These are phyloP conservation scores for Cicer arietinum DNA, from an alignment of 306 rosid species.

Conservation along the genomic window DNA sequence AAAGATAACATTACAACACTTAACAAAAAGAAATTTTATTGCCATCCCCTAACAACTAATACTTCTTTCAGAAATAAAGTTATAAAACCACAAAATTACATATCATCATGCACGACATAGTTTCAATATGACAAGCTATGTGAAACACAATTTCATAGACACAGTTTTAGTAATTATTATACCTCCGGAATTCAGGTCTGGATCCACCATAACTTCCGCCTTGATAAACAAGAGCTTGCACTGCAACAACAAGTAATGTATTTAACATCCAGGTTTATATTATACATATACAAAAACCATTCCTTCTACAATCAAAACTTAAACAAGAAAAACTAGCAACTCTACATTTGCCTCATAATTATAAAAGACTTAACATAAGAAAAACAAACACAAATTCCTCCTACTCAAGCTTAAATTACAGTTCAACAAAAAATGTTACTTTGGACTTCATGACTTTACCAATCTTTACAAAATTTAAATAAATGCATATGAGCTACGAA, in stretches of 20 bases:
- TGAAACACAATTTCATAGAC: not conserved
- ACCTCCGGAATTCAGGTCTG: constrained; percentile 63
- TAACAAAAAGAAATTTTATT: not conserved
- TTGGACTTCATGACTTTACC: not conserved
- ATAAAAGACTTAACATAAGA: constrained; percentile 8
- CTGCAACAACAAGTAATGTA: constrained; percentile 53
- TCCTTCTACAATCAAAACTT: not conserved
- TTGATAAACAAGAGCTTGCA: constrained; percentile 68
- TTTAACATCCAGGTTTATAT: constrained; percentile 27
- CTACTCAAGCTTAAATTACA: not conserved
- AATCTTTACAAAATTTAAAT: not conserved
- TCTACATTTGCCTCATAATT: constrained; percentile 1
- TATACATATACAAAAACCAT: not conserved
- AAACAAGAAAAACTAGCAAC: constrained; percentile 19
- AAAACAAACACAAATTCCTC: constrained; percentile 8
- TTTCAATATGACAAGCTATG: not conserved
- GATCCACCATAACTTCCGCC: constrained; percentile 61
- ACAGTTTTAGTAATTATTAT: constrained; percentile 6
- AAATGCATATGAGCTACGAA: not conserved
- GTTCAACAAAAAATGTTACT: not conserved
- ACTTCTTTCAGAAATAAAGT: constrained; percentile 16
- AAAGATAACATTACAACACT: constrained; percentile 5
- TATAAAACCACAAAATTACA: constrained; percentile 24
- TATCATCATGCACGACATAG: constrained; percentile 13
- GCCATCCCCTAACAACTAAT: not conserved